Conservation (phyloP, 2,329 filamentous ascomycete genomes). For the Fusarium graminum region DNA sequence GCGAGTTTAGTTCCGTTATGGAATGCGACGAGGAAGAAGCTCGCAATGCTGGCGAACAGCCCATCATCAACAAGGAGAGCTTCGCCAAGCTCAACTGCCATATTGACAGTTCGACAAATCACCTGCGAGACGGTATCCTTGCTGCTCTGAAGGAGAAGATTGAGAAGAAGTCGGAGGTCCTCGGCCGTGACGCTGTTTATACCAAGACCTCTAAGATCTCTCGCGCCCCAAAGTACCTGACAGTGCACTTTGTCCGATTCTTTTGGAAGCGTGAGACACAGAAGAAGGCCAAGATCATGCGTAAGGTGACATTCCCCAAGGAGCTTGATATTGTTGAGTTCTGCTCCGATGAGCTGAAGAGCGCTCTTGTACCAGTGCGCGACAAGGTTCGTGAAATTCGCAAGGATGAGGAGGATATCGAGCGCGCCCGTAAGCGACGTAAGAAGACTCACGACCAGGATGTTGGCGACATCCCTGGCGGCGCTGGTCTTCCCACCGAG, state of each 20-base stretch:
- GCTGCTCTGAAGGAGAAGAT: conserved; percentile 88
- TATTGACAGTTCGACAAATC: conserved; percentile 88
- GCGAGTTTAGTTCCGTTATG: conserved; percentile 81
- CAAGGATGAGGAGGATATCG: conserved; percentile 94
- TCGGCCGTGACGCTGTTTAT: conserved; percentile 84
- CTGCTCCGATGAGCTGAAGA: conserved; percentile 89
- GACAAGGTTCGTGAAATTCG: conserved; percentile 96
- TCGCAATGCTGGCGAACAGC: conserved; percentile 78
- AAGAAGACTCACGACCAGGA: conserved; percentile 72
- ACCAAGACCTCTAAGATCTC: conserved; percentile 93
- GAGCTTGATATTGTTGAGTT: conserved; percentile 96
- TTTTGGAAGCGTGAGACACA: conserved; percentile 96
- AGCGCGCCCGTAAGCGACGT: conserved; percentile 91
- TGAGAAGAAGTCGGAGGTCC: conserved; percentile 84
- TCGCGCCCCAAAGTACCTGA: conserved; percentile 92
- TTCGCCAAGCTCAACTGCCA: conserved; percentile 98
- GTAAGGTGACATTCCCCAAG: conserved; percentile 95
- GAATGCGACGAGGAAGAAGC: conserved; percentile 87
- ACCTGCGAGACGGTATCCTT: conserved; percentile 87
- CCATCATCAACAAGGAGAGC: conserved; percentile 74
- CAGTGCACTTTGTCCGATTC: conserved; percentile 97
- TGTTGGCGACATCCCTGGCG: conserved; percentile 60
- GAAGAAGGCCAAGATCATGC: conserved; percentile 99
- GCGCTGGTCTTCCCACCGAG: conserved; percentile 64
- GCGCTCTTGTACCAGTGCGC: conserved; percentile 87